Conservation (phyloP, 345 rosid genomes). For the Cardamine chenopodiifolia region DNA sequence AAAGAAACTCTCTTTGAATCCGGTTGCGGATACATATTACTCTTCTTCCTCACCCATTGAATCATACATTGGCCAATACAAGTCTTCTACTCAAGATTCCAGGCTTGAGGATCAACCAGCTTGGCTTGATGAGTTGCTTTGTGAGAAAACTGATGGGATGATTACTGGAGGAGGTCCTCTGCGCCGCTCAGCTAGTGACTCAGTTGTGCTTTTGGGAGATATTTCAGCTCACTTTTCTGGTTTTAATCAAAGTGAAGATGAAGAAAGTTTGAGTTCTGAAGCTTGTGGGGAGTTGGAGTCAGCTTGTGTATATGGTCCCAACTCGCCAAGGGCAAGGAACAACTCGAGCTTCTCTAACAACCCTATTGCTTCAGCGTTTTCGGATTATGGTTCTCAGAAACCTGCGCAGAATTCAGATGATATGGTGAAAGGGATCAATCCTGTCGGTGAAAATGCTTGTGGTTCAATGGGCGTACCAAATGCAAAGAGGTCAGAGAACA, state of each 20-base stretch:
- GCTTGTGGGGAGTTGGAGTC: constrained; percentile 55
- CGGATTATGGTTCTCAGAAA: constrained; percentile 55
- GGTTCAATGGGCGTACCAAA: constrained; percentile 41
- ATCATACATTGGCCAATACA: constrained; percentile 43
- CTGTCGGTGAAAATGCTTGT: constrained; percentile 36
- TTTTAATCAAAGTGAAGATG: constrained; percentile 45
- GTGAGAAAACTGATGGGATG: constrained; percentile 44
- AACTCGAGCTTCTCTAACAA: constrained; percentile 51
- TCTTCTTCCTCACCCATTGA: constrained; percentile 40
- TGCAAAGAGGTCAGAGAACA: constrained; percentile 57
- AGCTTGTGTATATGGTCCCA: constrained; percentile 72
- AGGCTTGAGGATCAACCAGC: constrained; percentile 60
- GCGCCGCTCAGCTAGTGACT: constrained; percentile 79
- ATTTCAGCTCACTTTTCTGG: constrained; percentile 47
- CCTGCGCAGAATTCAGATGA: constrained; percentile 49
- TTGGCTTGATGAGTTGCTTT: constrained; percentile 68
- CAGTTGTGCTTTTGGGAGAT: constrained; percentile 58
- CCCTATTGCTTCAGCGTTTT: constrained; percentile 65
- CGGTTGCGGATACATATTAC: constrained; percentile 39
- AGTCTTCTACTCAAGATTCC: constrained; percentile 54
- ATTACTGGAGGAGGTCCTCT: constrained; percentile 48
- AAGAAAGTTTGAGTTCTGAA: constrained; percentile 43
- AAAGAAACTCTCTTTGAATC: constrained; percentile 48
- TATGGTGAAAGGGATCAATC: constrained; percentile 46
- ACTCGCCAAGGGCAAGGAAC: constrained; percentile 67